Conservation (phyloP, 768 basidiomycete species). For the Austroboletus festivus region DNA sequence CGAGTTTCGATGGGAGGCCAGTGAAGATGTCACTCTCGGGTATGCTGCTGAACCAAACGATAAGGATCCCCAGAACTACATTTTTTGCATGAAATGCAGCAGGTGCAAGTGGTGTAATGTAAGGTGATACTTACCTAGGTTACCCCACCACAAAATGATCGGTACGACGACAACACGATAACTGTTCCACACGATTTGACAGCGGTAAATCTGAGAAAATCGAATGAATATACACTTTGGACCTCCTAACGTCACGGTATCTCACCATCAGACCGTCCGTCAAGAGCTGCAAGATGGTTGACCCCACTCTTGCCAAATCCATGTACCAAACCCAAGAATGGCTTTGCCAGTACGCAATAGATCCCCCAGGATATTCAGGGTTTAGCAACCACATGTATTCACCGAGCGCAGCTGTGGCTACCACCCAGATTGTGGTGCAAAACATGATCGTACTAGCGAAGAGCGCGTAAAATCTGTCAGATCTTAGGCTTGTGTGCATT, state of each 20-base stretch:
- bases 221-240: neutral
- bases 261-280: constrained; percentile 31
- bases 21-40: constrained; percentile 21
- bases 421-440: constrained; percentile 31
- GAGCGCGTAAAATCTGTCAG: constrained; percentile 18
- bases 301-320: constrained; percentile 24
- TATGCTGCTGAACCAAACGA: constrained; percentile 8
- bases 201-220: constrained; percentile 38
- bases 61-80: constrained; percentile 19
- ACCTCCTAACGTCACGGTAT: neutral
- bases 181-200: constrained; percentile 34
- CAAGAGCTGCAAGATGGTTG: constrained; percentile 33
- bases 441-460: constrained; percentile 29
- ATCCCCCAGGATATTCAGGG: constrained; percentile 33
- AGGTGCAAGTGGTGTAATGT: neutral
- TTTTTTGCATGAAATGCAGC: neutral
- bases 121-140: constrained; percentile 15
- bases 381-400: constrained; percentile 37
- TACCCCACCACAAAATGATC: constrained; percentile 19
- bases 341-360: constrained; percentile 27
- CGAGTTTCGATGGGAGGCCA: constrained; percentile 9
- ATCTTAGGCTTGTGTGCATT: neutral
- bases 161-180: constrained; percentile 13
- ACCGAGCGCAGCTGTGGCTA: constrained; percentile 18
- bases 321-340: constrained; percentile 28